phyloP scores from a whole-genome alignment of 1,284 basidiomycete species.

The Rhodotorula sp. region DNA sequence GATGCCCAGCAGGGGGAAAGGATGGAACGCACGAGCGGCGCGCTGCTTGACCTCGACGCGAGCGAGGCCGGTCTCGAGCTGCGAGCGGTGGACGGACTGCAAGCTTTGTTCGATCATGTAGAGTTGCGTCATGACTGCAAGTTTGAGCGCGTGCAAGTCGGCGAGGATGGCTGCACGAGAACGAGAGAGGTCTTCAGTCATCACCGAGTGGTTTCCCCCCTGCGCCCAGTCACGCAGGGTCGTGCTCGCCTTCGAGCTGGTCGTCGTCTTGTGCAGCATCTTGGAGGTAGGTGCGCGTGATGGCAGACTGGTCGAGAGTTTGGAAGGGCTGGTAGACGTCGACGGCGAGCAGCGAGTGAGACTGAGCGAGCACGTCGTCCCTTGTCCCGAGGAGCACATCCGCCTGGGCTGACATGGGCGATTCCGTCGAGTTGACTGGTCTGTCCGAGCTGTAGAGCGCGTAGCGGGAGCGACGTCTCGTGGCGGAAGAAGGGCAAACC shows the following conservation, averaged over 20 bases:
- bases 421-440: not conserved
- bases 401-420: not conserved
- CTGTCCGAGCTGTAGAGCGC: too few relatives aligned
- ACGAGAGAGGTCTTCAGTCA: not conserved
- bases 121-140: not conserved
- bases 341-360: not conserved
- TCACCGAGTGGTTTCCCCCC: too few relatives aligned
- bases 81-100: not conserved
- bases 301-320: not conserved
- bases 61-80: not conserved
- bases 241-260: constrained; percentile 11
- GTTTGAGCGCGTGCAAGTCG: constrained; percentile 1
- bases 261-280: not conserved
- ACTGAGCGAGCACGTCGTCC: not conserved
- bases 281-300: not conserved
- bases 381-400: not conserved
- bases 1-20: too few relatives aligned
- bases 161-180: constrained; percentile 4
- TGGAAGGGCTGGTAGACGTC: not conserved
- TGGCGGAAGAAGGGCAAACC: too few relatives aligned
- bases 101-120: not conserved
- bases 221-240: too few relatives aligned
- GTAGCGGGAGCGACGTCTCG: too few relatives aligned
- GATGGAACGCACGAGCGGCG: not conserved
- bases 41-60: not conserved